Evolutionary conservation across 2,329 filamentous ascomycete species (phyloP).

Genomic region (Coniochaeta ligniaria): DNA sequence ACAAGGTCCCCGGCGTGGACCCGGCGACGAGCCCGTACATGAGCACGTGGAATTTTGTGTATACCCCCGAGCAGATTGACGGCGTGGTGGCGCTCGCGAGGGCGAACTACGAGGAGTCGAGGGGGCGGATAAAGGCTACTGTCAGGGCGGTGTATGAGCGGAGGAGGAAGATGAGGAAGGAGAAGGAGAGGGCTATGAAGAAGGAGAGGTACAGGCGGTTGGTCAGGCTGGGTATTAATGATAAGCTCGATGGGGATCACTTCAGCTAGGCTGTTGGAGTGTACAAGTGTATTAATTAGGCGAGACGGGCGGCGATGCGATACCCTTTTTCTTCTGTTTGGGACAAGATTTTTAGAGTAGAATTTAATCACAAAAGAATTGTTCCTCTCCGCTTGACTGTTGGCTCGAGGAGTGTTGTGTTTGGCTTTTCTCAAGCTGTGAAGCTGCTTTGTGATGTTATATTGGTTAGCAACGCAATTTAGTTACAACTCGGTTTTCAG

Average conservation of each 20-base stretch:
- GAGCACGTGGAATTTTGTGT: slow-evolving; percentile 97
- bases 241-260: slow-evolving; percentile 56
- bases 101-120: slow-evolving; percentile 81
- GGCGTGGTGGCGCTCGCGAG: slow-evolving; percentile 72
- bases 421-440: not conserved
- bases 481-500: too few relatives aligned
- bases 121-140: slow-evolving; percentile 68
- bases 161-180: slow-evolving; percentile 65
- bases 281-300: not conserved
- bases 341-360: not conserved
- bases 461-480: too few relatives aligned
- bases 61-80: slow-evolving; percentile 85
- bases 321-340: not conserved
- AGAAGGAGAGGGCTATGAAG: slow-evolving; percentile 34
- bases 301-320: not conserved
- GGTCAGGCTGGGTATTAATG: slow-evolving; percentile 42
- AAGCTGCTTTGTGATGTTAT: not conserved
- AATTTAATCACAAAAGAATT: not conserved
- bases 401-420: not conserved
- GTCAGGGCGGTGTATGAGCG: slow-evolving; percentile 88
- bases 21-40: slow-evolving; percentile 79
- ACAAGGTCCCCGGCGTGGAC: slow-evolving; percentile 72
- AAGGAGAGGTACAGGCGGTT: slow-evolving; percentile 36
- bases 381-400: not conserved
- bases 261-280: slow-evolving; percentile 41